phyloP scores from a whole-genome alignment of 495 filamentous ascomycete species.

The Corynascus novoguineensis region DNA sequence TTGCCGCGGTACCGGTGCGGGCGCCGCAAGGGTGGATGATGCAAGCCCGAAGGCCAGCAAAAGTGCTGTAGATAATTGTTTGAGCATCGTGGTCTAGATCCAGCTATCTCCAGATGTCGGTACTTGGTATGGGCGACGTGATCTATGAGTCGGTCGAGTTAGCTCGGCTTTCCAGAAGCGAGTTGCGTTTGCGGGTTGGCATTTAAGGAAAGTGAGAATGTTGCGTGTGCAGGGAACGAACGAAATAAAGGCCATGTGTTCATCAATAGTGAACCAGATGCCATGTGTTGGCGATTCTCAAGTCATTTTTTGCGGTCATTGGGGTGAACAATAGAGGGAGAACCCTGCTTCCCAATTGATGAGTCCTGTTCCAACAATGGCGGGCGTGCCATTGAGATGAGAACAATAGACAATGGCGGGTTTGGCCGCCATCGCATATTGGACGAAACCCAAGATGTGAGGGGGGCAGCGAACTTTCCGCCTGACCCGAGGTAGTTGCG shows the following conservation, averaged over 20 bases:
- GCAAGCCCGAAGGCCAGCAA: conserved; percentile 35
- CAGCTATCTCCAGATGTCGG: conserved; percentile 33
- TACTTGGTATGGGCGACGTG: neutral
- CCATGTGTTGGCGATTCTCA: neutral
- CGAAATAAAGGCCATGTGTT: neutral
- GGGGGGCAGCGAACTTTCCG: neutral
- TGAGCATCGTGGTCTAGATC: conserved; percentile 42
- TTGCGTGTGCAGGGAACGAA: neutral
- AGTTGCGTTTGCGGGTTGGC: neutral
- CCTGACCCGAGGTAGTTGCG: neutral
- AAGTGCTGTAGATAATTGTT: conserved; percentile 32
- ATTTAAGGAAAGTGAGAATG: neutral
- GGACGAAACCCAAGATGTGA: neutral
- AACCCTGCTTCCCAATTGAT: neutral
- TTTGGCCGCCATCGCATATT: neutral
- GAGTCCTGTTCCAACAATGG: neutral
- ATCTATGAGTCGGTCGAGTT: conserved; percentile 6
- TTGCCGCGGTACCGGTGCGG: conserved; percentile 29
- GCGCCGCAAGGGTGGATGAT: conserved; percentile 29
- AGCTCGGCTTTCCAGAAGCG: conserved; percentile 13
- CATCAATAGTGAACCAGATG: neutral
- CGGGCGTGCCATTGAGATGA: neutral
- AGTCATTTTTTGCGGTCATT: neutral
- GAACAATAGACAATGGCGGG: neutral
- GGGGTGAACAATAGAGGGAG: neutral